Base-by-base conservation (phyloP, 2,329 filamentous ascomycete species). In the Scedosporium boydii region DNA sequence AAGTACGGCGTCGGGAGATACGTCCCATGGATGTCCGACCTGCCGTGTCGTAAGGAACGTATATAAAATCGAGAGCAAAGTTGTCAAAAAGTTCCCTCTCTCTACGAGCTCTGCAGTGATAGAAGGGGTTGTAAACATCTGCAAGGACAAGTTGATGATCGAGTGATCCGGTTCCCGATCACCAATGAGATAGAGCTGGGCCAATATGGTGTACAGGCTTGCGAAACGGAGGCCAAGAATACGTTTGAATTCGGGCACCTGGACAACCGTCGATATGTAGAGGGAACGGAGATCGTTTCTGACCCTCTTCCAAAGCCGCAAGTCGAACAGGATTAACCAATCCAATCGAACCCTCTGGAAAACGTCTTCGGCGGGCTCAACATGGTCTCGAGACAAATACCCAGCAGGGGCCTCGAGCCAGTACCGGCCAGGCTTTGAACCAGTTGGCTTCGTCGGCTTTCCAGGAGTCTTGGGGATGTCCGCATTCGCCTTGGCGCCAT, bases 101-200 rank as follows among this genome's bases (percentile, higher is more conserved):
- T 96, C 90, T 7, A 99, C 91, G 59, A 98, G 90, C 75, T 99
- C 96, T 55, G 92, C 90, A 0, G 93, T 98, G 67, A 99, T 98
- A 0, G 93, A 96, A 1, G 95, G 93, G 0, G 95, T 97, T 0
- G 95, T 99, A 65, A 99, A 80, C 85, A 99, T 96, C 72, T 99
- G 95, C 34, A 98, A 79, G 4, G 93, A 98, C 44, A 99, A 84
- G 71, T 97, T 97, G 79, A 99, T 96, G 71, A 99, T 98, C 10
- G 93, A 98, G 74, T 98, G 93, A 70, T 99, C 95, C 2, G 95
- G 95, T 73, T 99, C 95, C 66, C 95, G 84, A 71, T 99, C 95
- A 14, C 93, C 93, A 66, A 99, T 95, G 34, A 99, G 83, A 72
- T 98, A 99, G 3, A 99, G 80, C 72, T 99, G 93, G 4, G 95